Percentiles rank a stretch among this genome's conserved stretches.
These are phyloP conservation scores for Gigaspora rosea DNA, from an alignment of 192 early-diverging fungal species.

Conservation along the genomic window DNA sequence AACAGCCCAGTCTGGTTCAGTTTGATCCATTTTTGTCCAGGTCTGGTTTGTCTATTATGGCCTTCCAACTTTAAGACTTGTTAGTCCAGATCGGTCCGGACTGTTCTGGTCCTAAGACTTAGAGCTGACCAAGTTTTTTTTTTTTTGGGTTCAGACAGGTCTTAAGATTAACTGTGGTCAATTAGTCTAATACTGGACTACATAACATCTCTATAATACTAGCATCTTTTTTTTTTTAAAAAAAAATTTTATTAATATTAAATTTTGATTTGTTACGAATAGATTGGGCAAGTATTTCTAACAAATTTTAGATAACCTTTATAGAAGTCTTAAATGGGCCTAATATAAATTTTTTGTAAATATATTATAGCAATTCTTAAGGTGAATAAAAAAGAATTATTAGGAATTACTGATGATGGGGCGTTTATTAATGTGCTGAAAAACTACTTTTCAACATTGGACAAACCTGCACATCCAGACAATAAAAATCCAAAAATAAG, in stretches of 20 bases:
- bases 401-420: constrained; percentile 72
- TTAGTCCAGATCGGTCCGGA: too few species aligned
- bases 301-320: not conserved
- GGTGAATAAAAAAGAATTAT: constrained; percentile 78
- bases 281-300: constrained; percentile 25
- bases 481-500: constrained; percentile 55
- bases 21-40: too few species aligned
- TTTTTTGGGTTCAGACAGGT: too few species aligned
- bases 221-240: constrained; percentile 8
- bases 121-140: too few species aligned
- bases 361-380: constrained; percentile 77
- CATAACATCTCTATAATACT: too few species aligned
- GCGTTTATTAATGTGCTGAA: constrained; percentile 82
- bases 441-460: constrained; percentile 80
- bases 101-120: too few species aligned
- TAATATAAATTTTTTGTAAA: constrained; percentile 6
- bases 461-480: constrained; percentile 71
- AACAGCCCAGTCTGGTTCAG: too few species aligned
- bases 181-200: too few species aligned
- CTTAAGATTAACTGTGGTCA: too few species aligned
- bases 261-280: not conserved
- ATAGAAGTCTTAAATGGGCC: not conserved
- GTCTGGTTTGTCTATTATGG: too few species aligned
- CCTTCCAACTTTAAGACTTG: too few species aligned
- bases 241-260: not conserved